Evolutionary conservation across 805 yeast species (phyloP), one percentile per base, ranked within the genome.

Genomic region (Saccharomycopsis fermentans): DNA sequence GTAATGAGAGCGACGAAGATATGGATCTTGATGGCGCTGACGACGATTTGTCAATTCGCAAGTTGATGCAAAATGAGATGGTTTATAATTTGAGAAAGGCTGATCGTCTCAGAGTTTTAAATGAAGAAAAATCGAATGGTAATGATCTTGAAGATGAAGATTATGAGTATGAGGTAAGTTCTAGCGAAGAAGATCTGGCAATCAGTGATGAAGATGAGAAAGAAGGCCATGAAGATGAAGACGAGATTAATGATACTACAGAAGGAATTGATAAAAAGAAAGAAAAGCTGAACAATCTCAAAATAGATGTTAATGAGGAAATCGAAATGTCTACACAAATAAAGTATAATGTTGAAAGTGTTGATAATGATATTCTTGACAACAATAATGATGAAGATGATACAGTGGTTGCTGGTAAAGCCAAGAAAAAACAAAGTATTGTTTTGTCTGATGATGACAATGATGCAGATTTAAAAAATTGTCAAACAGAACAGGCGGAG

Each of bases 61-160:
- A 35, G 32, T 58, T 61, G 32, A 29, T 58, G 37, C 56, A 58
- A 17, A 56, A 55, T 26, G 58, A 52, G n/a, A 39, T 60, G 63
- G 54, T 40, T 2, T 60, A 58, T 47, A 50, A 58, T 16, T 17
- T 56, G 35, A 40, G 51, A 19, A 58, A 56, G 29, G 54, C 39
- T 29, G 59, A 61, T 26, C 57, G 55, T 48, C 11, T 35, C 16
- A 55, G 52, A 51, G 16, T 17, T 12, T 8, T 39, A 29, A 52
- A 58, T 27, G 39, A 52, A 34, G n/a, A 32, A 27, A 24, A 24
- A 35, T 37, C 14, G 21, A 36, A 21, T 19, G 29, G 8, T 2
- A 51, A 50, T 27, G 39, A 37, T 19, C 52, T 51, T 4, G 58
- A 54, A 16, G 62, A 48, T n/a, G 55, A 53, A 24, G 60, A 54